Evolutionary conservation across 2,329 filamentous ascomycete species (phyloP).

Genomic region (Pyricularia pennisetigena): DNA sequence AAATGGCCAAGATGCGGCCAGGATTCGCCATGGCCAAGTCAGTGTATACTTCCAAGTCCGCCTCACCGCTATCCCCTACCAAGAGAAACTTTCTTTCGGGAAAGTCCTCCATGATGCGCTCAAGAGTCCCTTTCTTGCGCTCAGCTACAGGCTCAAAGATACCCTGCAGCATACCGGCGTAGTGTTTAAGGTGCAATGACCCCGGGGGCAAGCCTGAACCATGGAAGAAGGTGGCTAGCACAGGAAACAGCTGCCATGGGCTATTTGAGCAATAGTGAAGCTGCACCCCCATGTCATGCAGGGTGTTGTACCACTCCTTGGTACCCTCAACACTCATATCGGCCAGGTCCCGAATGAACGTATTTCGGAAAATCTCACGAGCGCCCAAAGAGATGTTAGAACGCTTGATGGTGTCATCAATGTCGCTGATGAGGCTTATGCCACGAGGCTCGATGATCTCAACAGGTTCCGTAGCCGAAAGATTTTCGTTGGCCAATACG

Average conservation of each 20-base stretch:
- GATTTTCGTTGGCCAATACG: constrained; percentile 73
- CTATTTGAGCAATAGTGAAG: constrained; percentile 99
- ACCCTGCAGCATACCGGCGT: constrained; percentile 92
- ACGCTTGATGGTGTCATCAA: constrained; percentile 95
- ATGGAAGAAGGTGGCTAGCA: constrained; percentile 78
- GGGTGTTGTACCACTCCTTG: constrained; percentile 73
- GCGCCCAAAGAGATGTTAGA: constrained; percentile 83
- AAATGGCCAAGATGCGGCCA: constrained; percentile 72
- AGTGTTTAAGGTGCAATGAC: constrained; percentile 92
- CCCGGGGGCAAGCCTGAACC: constrained; percentile 72
- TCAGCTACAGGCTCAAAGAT: constrained; percentile 97
- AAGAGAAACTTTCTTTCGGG: constrained; percentile 82
- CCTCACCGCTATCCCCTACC: constrained; percentile 92
- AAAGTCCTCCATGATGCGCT: constrained; percentile 80
- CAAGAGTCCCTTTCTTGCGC: constrained; percentile 79
- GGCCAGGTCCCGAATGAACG: constrained; percentile 76
- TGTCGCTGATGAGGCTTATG: constrained; percentile 90
- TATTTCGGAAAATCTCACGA: constrained; percentile 92
- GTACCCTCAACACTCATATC: constrained; percentile 83
- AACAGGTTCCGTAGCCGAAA: constrained; percentile 74
- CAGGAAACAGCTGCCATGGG: constrained; percentile 92
- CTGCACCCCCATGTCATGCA: constrained; percentile 72
- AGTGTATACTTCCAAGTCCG: constrained; percentile 93
- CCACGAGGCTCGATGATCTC: constrained; percentile 67
- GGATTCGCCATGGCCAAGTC: constrained; percentile 83